Percentiles rank a stretch among this genome's conserved stretches.
Evolutionary conservation across 805 yeast species (phyloP).

Genomic region (Candida corydali): DNA sequence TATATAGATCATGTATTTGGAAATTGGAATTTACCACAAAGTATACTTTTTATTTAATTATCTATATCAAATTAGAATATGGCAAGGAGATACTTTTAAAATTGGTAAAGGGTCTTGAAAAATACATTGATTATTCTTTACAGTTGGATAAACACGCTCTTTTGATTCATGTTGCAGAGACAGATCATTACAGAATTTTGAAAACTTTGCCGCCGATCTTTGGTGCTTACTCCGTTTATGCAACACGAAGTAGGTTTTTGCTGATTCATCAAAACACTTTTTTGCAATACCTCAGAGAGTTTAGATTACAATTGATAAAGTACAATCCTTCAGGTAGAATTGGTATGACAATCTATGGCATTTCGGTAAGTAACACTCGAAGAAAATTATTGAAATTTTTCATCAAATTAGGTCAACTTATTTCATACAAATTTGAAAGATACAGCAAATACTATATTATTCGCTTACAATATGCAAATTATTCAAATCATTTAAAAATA

Average conservation of each 20-base stretch:
- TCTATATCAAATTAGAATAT: not conserved
- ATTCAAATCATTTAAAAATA: not conserved
- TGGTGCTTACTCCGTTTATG: not conserved
- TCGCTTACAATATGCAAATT: not conserved
- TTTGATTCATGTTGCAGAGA: not conserved
- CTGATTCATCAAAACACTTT: not conserved
- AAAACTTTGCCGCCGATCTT: not conserved
- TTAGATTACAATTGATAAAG: not conserved
- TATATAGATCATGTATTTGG: not conserved
- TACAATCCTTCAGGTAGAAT: not conserved
- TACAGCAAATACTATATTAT: not conserved
- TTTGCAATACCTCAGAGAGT: not conserved
- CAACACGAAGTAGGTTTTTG: not conserved
- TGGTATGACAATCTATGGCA: not conserved
- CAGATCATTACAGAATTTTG: not conserved
- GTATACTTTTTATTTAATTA: not conserved
- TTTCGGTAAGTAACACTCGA: not conserved
- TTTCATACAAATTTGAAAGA: not conserved
- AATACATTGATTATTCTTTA: not conserved
- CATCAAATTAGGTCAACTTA: not conserved
- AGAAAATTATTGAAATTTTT: not conserved
- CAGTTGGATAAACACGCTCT: not conserved
- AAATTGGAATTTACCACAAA: not conserved
- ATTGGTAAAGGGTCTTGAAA: not conserved
- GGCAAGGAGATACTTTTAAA: not conserved